These are phyloP conservation scores for Chytridium lagenaria DNA, from an alignment of 371 early-diverging fungal species.

Conservation along the genomic window DNA sequence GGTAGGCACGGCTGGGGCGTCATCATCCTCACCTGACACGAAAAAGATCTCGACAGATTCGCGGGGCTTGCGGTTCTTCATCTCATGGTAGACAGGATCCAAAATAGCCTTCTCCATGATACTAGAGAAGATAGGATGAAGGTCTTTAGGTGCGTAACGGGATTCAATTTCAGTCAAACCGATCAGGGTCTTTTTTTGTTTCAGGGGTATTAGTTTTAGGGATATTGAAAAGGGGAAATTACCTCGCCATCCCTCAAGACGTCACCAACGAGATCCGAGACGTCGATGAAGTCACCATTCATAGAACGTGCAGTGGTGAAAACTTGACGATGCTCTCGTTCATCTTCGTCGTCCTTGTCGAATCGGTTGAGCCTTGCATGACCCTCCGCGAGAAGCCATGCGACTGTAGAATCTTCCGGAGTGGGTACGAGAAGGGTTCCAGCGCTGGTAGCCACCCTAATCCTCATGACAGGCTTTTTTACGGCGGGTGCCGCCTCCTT, in stretches of 20 bases:
- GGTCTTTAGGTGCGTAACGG: slow-evolving; percentile 12
- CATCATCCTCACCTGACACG: slow-evolving; percentile 14
- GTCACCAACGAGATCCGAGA: slow-evolving; percentile 24
- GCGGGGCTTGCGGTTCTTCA: slow-evolving; percentile 5
- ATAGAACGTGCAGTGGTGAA: slow-evolving; percentile 16
- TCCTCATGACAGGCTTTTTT: slow-evolving; percentile 9
- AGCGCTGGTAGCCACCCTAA: slow-evolving; percentile 9
- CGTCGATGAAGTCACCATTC: slow-evolving; percentile 16
- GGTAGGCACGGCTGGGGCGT: background rate
- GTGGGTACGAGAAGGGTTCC: slow-evolving; percentile 4
- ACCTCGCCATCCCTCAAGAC: slow-evolving; percentile 15
- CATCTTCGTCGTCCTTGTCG: slow-evolving; percentile 7
- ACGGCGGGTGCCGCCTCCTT: slow-evolving; percentile 3
- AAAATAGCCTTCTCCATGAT: slow-evolving; percentile 1
- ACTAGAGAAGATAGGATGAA: slow-evolving; percentile 11
- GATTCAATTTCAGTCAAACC: slow-evolving; percentile 16
- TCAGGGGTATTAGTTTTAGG: background rate
- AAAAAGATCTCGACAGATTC: slow-evolving; percentile 19
- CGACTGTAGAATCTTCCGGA: slow-evolving; percentile 14
- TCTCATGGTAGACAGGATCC: slow-evolving; percentile 17
- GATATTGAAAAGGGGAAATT: background rate
- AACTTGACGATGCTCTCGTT: slow-evolving; percentile 4
- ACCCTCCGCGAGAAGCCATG: slow-evolving; percentile 20
- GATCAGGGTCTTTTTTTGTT: slow-evolving; percentile 17
- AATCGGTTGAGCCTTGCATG: slow-evolving; percentile 11